A percentile compares a stretch with the other conserved stretches of the same genome.
Evolutionary conservation across 2,329 filamentous ascomycete genomes (phyloP).

Genomic region (Onygenales sp.): DNA sequence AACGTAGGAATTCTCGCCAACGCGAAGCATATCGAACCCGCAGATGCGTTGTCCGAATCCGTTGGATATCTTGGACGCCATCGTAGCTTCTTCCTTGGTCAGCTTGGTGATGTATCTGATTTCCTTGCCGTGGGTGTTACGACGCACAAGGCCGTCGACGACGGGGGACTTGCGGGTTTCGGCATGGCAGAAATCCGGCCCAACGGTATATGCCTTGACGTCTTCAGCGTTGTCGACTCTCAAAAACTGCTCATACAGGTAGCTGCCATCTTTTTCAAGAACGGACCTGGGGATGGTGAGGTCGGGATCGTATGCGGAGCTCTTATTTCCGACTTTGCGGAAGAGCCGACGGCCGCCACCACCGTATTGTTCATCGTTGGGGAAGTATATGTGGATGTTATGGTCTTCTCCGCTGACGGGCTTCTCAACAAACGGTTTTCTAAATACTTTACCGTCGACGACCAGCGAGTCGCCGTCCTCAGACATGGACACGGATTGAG

Average conservation of each 20-base stretch:
- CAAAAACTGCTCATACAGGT: conserved; percentile 95
- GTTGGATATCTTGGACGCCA: conserved; percentile 80
- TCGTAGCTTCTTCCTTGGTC: conserved; percentile 67
- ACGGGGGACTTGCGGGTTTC: conserved; percentile 96
- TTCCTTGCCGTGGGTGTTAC: conserved; percentile 96
- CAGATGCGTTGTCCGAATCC: conserved; percentile 93
- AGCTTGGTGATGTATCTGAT: conserved; percentile 88
- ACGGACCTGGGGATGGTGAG: conserved; percentile 71
- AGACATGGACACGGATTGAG: conserved; percentile 69
- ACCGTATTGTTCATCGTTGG: conserved; percentile 60
- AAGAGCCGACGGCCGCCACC: conserved; percentile 89
- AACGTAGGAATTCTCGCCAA: conserved; percentile 83
- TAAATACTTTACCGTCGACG: conserved; percentile 72
- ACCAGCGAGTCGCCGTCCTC: conserved; percentile 81
- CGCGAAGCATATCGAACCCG: conserved; percentile 86
- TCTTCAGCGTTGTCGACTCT: conserved; percentile 95
- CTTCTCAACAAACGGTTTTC: conserved; percentile 96
- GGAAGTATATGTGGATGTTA: conserved; percentile 97
- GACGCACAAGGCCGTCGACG: conserved; percentile 87
- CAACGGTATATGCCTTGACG: conserved; percentile 97
- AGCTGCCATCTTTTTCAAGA: conserved; percentile 71
- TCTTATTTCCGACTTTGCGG: conserved; percentile 97
- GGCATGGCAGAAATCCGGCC: conserved; percentile 84
- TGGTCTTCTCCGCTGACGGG: conserved; percentile 97
- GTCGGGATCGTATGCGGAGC: conserved; percentile 80